phyloP scores from a whole-genome alignment of 2,329 filamentous ascomycete species.

The Tolypocladium endophyticum region DNA sequence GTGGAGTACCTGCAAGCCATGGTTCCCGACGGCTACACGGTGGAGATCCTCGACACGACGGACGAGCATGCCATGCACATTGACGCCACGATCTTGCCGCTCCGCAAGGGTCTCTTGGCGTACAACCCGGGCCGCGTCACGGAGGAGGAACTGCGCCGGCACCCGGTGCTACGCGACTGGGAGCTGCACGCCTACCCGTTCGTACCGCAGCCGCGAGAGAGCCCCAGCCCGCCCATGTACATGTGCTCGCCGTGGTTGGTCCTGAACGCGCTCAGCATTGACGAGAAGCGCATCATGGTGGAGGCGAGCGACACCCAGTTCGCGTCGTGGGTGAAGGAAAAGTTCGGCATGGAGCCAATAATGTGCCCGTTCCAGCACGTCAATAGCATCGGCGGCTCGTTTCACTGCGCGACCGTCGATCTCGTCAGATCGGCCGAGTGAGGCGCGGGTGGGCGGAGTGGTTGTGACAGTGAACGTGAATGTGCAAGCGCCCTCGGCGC shows the following conservation, averaged over 20 bases:
- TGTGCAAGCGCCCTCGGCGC: neutral
- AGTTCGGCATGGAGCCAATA: slow-evolving; percentile 2
- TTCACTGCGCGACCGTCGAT: slow-evolving; percentile 3
- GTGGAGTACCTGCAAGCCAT: neutral
- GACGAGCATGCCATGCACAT: slow-evolving; percentile 2
- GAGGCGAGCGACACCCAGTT: slow-evolving; percentile 1
- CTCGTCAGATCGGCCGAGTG: neutral
- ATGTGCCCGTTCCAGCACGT: slow-evolving; percentile 3
- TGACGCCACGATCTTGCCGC: slow-evolving; percentile 2
- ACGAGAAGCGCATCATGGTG: slow-evolving; percentile 1
- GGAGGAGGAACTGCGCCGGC: neutral
- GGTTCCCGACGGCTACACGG: slow-evolving; percentile 1
- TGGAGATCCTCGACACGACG: neutral
- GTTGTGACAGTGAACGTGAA: neutral
- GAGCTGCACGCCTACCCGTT: slow-evolving; percentile 1
- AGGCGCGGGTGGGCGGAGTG: neutral
- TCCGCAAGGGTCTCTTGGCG: neutral
- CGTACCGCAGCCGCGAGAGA: neutral
- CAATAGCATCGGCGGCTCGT: slow-evolving; percentile 2
- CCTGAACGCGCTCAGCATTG: slow-evolving; percentile 3
- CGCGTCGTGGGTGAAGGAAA: neutral
- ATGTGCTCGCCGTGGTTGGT: slow-evolving; percentile 4
- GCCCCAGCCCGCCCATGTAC: neutral
- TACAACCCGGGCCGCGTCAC: slow-evolving; percentile 1
- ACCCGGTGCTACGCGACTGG: neutral